Evolutionary conservation across 441 rosid genomes (phyloP), one percentile per base, ranked within the genome.

Genomic region (Hura crepitans): DNA sequence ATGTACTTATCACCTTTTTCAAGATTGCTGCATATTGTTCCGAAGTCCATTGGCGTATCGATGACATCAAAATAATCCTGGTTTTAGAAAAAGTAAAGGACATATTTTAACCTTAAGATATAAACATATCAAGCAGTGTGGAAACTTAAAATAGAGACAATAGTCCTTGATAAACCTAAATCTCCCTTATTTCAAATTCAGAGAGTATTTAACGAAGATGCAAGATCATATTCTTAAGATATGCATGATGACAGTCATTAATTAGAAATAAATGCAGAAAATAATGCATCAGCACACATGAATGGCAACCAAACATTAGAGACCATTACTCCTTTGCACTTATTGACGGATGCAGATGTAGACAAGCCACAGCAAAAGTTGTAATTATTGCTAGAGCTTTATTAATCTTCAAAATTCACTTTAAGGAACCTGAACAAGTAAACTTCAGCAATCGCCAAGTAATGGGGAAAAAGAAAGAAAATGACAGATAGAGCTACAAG

Each of bases 11-110:
- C 62, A 66, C 81, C 76, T 62, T 67, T 78, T 74, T 78, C 81
- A 62, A 86, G 78, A 74, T 86, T 82, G 59, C 66, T 59, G 75
- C 78, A 74, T 68, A 83, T 82, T 51, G 82, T 85, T 75, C 87
- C 83, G 72, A 84, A 82, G 77, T 86, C 90, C 86, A 86, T 86
- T 10, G 90, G 87, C 8, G 73, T 77, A 47, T 82, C 83, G 49
- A 84, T 72, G 63, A 81, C 78, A 78, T 68, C 72, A 62, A 72
- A 77, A 71, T 77, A 82, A 77, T 81, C 85, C 85, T 84, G 82
- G 39, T 35, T 35, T 35, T 35, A 35, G 39, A 35, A 35, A 35
- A 35, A 35, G 39, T 4, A 35, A 33, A 33, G 37, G 39, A 35
- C 39, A 35, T 35, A 35, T 35, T 35, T 35, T 35, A 35, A 1